A percentile compares a stretch with the other conserved stretches of the same genome.
Evolutionary conservation across 2,329 filamentous ascomycete genomes (phyloP).

Genomic region (Paramyrothecium roridum): DNA sequence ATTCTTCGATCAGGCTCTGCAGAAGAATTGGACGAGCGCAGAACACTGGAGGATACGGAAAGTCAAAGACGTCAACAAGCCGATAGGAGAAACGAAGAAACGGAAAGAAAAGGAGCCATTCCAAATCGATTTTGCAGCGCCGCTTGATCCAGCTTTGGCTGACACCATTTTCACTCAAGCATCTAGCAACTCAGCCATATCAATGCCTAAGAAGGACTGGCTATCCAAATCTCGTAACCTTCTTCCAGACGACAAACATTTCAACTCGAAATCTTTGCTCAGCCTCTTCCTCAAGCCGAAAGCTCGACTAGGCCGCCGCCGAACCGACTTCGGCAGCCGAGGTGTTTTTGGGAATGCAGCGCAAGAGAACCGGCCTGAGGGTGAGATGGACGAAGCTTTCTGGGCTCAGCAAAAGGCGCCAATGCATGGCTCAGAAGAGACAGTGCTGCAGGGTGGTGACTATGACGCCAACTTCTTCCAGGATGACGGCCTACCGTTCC

Average conservation of each 20-base stretch:
- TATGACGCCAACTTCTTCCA: slow-evolving; percentile 99
- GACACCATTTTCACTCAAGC: slow-evolving; percentile 81
- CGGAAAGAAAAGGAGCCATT: slow-evolving; percentile 97
- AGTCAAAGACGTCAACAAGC: slow-evolving; percentile 76
- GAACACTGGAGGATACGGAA: slow-evolving; percentile 97
- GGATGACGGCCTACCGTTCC: slow-evolving; percentile 73
- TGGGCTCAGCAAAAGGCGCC: slow-evolving; percentile 76
- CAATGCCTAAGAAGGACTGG: slow-evolving; percentile 90
- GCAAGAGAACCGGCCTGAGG: slow-evolving; percentile 55
- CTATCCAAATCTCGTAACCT: slow-evolving; percentile 90
- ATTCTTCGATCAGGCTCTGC: slow-evolving; percentile 94
- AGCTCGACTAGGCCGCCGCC: slow-evolving; percentile 71
- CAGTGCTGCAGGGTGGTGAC: slow-evolving; percentile 63
- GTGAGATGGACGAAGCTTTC: slow-evolving; percentile 91
- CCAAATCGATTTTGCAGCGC: slow-evolving; percentile 82
- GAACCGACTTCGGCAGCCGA: slow-evolving; percentile 45
- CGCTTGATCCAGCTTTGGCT: slow-evolving; percentile 67
- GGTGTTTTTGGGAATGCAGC: slow-evolving; percentile 39
- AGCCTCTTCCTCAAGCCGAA: slow-evolving; percentile 94
- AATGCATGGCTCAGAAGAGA: slow-evolving; percentile 46
- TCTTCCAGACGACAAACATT: slow-evolving; percentile 95
- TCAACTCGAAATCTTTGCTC: slow-evolving; percentile 88
- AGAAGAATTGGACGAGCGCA: slow-evolving; percentile 97
- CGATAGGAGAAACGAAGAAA: slow-evolving; percentile 56
- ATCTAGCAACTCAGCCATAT: slow-evolving; percentile 75